Evolutionary conservation across 1,284 basidiomycete species (phyloP).

Genomic region (Hemileccinum hortonii): DNA sequence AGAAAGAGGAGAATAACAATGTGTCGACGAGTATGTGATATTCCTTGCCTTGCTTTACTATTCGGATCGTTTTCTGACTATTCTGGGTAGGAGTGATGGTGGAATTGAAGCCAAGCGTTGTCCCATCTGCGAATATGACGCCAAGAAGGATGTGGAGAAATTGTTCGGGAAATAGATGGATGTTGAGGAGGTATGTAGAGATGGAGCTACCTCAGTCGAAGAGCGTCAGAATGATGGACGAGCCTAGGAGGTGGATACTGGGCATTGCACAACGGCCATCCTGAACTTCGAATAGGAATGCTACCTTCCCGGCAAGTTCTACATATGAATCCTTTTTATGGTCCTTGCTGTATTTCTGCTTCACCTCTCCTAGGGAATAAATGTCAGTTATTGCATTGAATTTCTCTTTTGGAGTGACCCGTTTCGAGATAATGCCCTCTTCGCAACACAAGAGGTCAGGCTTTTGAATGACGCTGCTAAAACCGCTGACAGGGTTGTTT

Average conservation of each 20-base stretch:
- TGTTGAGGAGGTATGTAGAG: not conserved
- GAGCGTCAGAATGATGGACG: not conserved
- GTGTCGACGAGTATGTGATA: not conserved
- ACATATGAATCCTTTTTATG: not conserved
- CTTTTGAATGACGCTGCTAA: not conserved
- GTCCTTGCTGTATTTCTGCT: not conserved
- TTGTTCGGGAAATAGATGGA: not conserved
- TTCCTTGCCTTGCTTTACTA: not conserved
- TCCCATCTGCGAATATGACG: not conserved
- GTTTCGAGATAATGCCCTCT: not conserved
- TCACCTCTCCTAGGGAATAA: not conserved
- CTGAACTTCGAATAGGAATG: not conserved
- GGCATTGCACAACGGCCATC: not conserved
- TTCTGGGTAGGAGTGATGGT: not conserved
- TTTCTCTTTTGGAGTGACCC: not conserved
- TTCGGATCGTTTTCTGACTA: not conserved
- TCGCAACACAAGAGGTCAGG: conserved; percentile 1
- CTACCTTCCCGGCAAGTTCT: not conserved
- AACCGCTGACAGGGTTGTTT: not conserved
- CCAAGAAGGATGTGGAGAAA: conserved; percentile 3
- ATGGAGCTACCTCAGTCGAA: conserved; percentile 4
- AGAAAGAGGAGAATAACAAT: not conserved
- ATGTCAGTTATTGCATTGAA: not conserved
- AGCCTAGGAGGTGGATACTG: not conserved
- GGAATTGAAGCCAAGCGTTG: not conserved